Evolutionary conservation across 2,329 filamentous ascomycete species (phyloP), one percentile per base, ranked within the genome.

Genomic region (Penicillium crustosum): DNA sequence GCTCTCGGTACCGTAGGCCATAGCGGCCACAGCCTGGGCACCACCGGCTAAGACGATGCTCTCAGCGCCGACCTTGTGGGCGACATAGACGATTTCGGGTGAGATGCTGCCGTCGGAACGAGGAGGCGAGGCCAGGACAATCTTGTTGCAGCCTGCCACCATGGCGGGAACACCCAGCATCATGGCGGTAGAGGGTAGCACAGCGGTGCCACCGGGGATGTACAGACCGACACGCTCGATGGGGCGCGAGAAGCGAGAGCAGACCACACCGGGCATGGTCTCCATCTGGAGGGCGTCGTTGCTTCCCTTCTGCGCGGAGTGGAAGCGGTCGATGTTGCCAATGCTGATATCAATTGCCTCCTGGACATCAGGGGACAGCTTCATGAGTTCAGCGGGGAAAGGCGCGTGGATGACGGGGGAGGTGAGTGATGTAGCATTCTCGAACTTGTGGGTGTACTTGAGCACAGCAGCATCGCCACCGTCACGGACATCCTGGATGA

Each of bases 91-190:
- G 61, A 99, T 96, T 74, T 99, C 94, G 0, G 94, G 94, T 0
- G 93, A 97, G 62, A 97, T 85, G 66, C 88, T 91, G 49, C 94
- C 94, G 70, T 97, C 93, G 0, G 89, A 78, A 43, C 94, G 88
- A 19, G 94, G 94, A 31, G 94, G 94, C 0, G 93, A 95, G 21
- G 94, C 94, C 36, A 99, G 80, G 17, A 99, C 89, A 60, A 99
- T 96, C 77, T 89, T 95, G 78, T 93, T 86, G 82, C 94, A 99
- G 25, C 94, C 94, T 25, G 94, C 94, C 8, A 97, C 94, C 89
- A 95, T 95, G 59, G 94, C 94, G 8, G 94, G 94, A 5, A 99
- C 94, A 72, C 94, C 94, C 53, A 99, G 84, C 94, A 99, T 99
- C 64, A 99, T 88, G 3, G 94, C 94, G 8, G 94, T 97, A 55